Conservation (phyloP, 2,329 filamentous ascomycete genomes). For the Exophiala sp. region DNA sequence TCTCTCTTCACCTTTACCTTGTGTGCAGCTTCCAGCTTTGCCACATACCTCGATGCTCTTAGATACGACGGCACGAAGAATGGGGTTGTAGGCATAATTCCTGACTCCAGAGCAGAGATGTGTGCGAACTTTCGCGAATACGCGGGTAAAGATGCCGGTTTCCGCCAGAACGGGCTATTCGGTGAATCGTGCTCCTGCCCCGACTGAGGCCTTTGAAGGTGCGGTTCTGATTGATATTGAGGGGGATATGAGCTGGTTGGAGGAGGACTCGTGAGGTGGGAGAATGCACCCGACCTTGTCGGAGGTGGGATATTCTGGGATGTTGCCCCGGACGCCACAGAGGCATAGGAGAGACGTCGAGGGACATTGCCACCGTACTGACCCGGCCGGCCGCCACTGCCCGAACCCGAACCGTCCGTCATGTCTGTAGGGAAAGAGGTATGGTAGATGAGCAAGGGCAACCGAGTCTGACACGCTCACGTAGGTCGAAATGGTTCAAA, state of each 20-base stretch:
- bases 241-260: conserved; percentile 36
- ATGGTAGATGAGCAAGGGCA: background rate
- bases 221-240: conserved; percentile 34
- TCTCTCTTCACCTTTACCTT: conserved; percentile 56
- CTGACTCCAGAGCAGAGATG: conserved; percentile 29
- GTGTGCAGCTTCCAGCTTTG: conserved; percentile 69
- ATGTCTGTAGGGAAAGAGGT: conserved; percentile 1
- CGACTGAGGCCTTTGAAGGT: conserved; percentile 34
- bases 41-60: conserved; percentile 70
- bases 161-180: conserved; percentile 44
- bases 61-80: conserved; percentile 89
- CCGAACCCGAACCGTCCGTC: conserved; percentile 18
- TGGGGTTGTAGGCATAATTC: conserved; percentile 35
- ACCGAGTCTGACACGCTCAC: background rate
- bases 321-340: conserved; percentile 54
- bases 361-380: conserved; percentile 17
- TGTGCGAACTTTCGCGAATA: conserved; percentile 48
- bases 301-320: conserved; percentile 42
- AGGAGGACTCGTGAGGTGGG: conserved; percentile 31
- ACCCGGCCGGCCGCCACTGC: conserved; percentile 14
- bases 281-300: conserved; percentile 37
- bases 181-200: conserved; percentile 49
- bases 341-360: conserved; percentile 60
- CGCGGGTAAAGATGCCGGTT: conserved; percentile 41
- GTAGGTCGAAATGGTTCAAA: background rate